Conservation (phyloP, 148 eudicot genomes). For the Spergularia bocconei region DNA sequence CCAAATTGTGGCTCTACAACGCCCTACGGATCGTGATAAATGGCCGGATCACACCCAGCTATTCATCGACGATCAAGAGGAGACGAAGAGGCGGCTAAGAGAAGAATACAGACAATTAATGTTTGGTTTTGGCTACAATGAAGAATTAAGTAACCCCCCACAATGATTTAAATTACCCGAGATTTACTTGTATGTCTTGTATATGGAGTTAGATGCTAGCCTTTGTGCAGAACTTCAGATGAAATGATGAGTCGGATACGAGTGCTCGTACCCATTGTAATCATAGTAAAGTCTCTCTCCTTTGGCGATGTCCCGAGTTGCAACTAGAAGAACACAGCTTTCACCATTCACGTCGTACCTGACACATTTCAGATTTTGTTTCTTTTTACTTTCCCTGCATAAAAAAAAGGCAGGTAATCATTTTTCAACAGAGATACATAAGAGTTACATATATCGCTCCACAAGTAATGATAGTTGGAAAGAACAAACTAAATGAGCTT, state of each 20-base stretch:
- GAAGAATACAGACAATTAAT: constrained; percentile 1
- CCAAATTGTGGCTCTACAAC: constrained; percentile 23
- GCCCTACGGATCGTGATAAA: constrained; percentile 16
- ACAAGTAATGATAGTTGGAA: neutral
- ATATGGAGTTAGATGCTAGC: constrained; percentile 9
- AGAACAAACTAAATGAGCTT: constrained; percentile 31
- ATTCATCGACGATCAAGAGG: neutral
- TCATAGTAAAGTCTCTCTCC: constrained; percentile 96
- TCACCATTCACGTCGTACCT: constrained; percentile 78
- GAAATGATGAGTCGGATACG: constrained; percentile 90
- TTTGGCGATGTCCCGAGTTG: constrained; percentile 79
- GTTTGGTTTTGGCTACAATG: constrained; percentile 12
- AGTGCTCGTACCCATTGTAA: constrained; percentile 83
- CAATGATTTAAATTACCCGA: neutral
- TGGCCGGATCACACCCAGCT: constrained; percentile 11
- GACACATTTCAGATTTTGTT: constrained; percentile 80
- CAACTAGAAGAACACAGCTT: constrained; percentile 74
- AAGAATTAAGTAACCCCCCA: constrained; percentile 11
- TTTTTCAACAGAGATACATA: neutral
- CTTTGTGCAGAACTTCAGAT: constrained; percentile 33
- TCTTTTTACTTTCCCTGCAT: constrained; percentile 79
- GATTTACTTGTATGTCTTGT: neutral
- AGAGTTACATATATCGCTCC: neutral
- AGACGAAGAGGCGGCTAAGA: neutral
- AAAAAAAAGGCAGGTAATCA: neutral